phyloP scores from a whole-genome alignment of 495 filamentous ascomycete species.

The Chaetomium fimeti region DNA sequence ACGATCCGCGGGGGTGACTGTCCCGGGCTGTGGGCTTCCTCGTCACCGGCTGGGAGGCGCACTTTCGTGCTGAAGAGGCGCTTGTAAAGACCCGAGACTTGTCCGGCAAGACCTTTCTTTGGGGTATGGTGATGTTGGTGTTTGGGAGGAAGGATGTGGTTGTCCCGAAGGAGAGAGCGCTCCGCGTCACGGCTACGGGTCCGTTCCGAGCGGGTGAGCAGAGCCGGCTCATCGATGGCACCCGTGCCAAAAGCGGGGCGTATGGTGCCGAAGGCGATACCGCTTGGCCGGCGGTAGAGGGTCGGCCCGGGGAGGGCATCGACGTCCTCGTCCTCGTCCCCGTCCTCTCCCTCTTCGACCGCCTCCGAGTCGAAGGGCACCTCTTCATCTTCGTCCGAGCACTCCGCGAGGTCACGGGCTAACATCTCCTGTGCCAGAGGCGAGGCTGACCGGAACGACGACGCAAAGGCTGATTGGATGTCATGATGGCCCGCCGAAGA shows the following conservation, averaged over 20 bases:
- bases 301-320: conserved; percentile 55
- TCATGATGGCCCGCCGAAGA: conserved; percentile 10
- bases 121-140: conserved; percentile 39
- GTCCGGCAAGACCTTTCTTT: conserved; percentile 14
- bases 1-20: conserved; percentile 26
- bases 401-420: conserved; percentile 66
- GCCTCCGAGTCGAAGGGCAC: conserved; percentile 41
- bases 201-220: conserved; percentile 61
- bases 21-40: conserved; percentile 26
- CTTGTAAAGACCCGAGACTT: conserved; percentile 38
- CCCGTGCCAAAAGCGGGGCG: conserved; percentile 39
- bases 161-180: conserved; percentile 71
- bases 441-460: conserved; percentile 54
- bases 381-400: conserved; percentile 54
- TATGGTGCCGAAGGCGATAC: conserved; percentile 60
- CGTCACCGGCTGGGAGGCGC: conserved; percentile 31
- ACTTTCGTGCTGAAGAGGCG: conserved; percentile 51
- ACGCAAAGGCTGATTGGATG: conserved; percentile 26
- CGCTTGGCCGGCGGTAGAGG: conserved; percentile 70
- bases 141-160: conserved; percentile 68
- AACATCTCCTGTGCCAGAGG: conserved; percentile 68
- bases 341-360: conserved; percentile 4
- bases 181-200: conserved; percentile 68
- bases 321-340: conserved; percentile 29
- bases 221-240: conserved; percentile 37